A percentile compares a stretch with the other conserved stretches of the same genome.
Evolutionary conservation across 2,329 filamentous ascomycete species (phyloP).

Genomic region (Verticillium alfalfae): DNA sequence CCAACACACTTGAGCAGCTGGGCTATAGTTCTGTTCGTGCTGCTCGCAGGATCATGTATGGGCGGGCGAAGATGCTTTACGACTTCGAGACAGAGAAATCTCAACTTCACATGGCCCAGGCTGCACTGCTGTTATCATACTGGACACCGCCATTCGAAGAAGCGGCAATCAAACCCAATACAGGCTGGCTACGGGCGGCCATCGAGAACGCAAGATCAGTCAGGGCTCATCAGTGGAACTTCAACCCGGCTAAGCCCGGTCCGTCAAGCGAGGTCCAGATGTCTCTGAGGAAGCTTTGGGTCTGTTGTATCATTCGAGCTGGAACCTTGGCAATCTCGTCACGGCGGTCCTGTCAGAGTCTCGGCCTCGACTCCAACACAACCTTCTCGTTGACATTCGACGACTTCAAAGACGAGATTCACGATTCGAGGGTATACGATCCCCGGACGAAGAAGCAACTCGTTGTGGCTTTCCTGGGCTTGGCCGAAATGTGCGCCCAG

Average conservation of each 20-base stretch:
- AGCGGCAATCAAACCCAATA: not conserved
- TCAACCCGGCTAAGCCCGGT: not conserved
- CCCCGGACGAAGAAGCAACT: not conserved
- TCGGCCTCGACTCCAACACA: not conserved
- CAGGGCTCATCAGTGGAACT: not conserved
- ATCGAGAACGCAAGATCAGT: slow-evolving; percentile 1
- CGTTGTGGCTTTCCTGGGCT: not conserved
- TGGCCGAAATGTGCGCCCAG: not conserved
- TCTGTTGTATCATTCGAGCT: not conserved
- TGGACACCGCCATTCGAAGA: slow-evolving; percentile 1
- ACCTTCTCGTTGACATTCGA: not conserved
- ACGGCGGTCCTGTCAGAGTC: not conserved
- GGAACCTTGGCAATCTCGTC: not conserved
- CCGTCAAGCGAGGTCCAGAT: not conserved
- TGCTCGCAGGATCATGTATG: not conserved
- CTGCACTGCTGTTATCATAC: not conserved
- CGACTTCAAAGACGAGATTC: not conserved
- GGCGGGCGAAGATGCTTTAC: not conserved
- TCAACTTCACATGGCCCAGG: not conserved
- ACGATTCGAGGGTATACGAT: not conserved
- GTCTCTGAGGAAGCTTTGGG: not conserved
- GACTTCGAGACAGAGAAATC: not conserved
- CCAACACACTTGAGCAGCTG: not conserved
- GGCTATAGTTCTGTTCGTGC: not conserved
- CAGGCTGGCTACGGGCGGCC: not conserved